phyloP scores from a whole-genome alignment of 1,284 basidiomycete genomes.

The Pyrrhoderma lamaoense region DNA sequence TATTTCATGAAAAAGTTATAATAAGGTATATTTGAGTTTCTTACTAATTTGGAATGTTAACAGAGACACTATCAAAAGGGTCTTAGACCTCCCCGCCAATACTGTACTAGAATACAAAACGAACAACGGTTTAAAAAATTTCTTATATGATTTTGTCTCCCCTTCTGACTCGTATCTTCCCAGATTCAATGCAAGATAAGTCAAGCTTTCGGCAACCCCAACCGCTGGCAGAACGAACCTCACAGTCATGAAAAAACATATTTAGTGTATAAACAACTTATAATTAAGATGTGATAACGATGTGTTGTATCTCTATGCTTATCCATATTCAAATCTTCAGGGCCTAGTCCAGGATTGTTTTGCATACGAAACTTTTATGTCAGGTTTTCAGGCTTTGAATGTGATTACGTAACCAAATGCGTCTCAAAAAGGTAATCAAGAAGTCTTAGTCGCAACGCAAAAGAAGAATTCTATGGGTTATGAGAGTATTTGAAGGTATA shows the following conservation, averaged over 20 bases:
- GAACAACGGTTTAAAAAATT: conserved; percentile 68
- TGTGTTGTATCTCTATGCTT: not conserved
- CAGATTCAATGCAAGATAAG: conserved; percentile 80
- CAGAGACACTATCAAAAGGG: conserved; percentile 63
- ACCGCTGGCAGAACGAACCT: no score
- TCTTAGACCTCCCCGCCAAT: conserved; percentile 58
- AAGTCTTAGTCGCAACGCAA: no score
- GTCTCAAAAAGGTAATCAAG: no score
- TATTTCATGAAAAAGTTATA: not conserved
- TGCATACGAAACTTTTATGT: no score
- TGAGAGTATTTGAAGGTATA: no score
- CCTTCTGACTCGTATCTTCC: not conserved
- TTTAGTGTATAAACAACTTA: not conserved
- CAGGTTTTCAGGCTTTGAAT: no score
- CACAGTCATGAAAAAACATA: not conserved
- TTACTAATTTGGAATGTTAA: not conserved
- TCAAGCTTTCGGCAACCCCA: conserved; percentile 57
- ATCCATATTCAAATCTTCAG: not conserved
- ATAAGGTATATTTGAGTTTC: not conserved
- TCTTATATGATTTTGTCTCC: not conserved
- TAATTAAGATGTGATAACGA: not conserved
- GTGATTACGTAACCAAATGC: no score
- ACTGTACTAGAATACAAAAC: conserved; percentile 83
- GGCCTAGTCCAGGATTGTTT: no score
- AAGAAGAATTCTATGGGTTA: no score